Evolutionary conservation across 2,329 filamentous ascomycete species (phyloP), one percentile per base, ranked within the genome.

Genomic region (Colletotrichum phormii): DNA sequence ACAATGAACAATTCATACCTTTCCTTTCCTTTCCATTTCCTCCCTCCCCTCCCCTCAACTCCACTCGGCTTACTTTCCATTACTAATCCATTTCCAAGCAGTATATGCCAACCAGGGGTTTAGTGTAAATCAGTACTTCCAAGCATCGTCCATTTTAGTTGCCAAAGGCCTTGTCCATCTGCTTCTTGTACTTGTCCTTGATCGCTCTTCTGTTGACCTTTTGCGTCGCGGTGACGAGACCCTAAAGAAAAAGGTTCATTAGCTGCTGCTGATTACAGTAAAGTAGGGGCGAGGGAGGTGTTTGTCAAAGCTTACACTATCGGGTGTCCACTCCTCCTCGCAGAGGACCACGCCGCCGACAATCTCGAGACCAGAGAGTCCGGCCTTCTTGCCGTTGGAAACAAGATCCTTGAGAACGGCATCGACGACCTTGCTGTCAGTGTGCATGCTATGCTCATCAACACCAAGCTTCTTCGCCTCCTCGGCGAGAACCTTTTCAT

Each of bases 281-380:
- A 42, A 5, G 37, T 18, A 7, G 5, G 37, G 37, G 33, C 9
- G 37, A 1, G 13, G 2, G 5, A n/a, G 33, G 6, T 24, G 12
- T 35, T 35, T 35, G 33, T 29, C 7, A 11, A 11, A 5, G 89
- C 93, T 91, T 86, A 96, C 94, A 80, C 92, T 97, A 72, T 91
- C 89, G 65, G 95, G 93, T 67, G 93, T 96, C 95, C 95, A 97
- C 82, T 97, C 95, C 80, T 96, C 94, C 75, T 96, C 93, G 0
- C 92, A 91, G 69, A 97, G 82, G 31, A 96, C 93, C 24, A 96
- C 91, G 63, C 92, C 94, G 35, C 91, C 88, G 53, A 97, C 87
- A 75, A 92, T 91, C 86, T 97, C 94, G 72, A 97, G 91, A 11
- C 89, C 86, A 1, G 86, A 85, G 60, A 97, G 85, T 24, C 93